Evolutionary conservation across 108 stramenopile species (phyloP).

Genomic region (Skeletonema potamos): DNA sequence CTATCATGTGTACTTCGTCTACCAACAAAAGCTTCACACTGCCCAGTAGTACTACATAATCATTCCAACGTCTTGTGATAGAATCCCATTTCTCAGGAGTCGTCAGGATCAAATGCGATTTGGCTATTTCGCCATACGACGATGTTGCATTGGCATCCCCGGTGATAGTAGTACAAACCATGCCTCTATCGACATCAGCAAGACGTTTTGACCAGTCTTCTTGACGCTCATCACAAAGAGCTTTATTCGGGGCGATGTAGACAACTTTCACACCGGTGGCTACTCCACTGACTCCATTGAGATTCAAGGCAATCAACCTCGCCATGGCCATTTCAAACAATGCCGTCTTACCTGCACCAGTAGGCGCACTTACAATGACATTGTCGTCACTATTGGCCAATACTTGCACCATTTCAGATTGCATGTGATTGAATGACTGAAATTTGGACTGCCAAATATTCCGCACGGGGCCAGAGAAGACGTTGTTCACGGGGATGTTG

Average conservation of each 20-base stretch:
- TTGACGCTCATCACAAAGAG: conserved; percentile 92
- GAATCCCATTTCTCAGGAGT: conserved; percentile 98
- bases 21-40: conserved; percentile 89
- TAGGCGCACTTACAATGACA: conserved; percentile 96
- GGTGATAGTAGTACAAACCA: conserved; percentile 80
- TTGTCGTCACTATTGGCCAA: conserved; percentile 80
- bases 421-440: conserved; percentile 71
- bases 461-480: conserved; percentile 58
- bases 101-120: conserved; percentile 85
- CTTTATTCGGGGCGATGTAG: conserved; percentile 94
- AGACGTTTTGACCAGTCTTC: conserved; percentile 86
- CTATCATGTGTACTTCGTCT: conserved; percentile 95
- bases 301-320: conserved; percentile 54
- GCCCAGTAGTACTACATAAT: conserved; percentile 86
- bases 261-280: conserved; percentile 75
- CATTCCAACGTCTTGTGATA: conserved; percentile 92
- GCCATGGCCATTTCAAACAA: conserved; percentile 96
- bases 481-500: conserved; percentile 38
- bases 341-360: conserved; percentile 96
- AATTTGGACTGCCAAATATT: conserved; percentile 68
- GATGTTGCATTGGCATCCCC: conserved; percentile 71
- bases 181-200: conserved; percentile 53
- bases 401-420: conserved; percentile 65
- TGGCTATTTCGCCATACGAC: conserved; percentile 71
- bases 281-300: conserved; percentile 18